Evolutionary conservation across 2,329 filamentous ascomycete genomes (phyloP), one percentile per base, ranked within the genome.

Genomic region (Calonectria hongkongensis): DNA sequence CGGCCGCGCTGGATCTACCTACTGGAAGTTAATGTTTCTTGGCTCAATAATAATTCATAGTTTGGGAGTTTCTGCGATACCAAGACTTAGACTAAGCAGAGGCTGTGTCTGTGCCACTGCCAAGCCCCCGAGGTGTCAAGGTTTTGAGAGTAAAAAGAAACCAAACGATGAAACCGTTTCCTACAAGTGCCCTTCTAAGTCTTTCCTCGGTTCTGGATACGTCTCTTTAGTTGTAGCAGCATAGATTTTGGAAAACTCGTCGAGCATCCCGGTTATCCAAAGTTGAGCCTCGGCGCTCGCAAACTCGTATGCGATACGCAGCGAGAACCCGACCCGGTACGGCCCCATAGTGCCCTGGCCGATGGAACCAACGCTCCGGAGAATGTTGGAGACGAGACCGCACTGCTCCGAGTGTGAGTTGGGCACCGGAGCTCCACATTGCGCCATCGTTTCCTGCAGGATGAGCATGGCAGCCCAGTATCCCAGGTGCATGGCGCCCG

Each of bases 401-500:
- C 73, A 68, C 68, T 83, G 83, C 36, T 60, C 75, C 33, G 78
- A 74, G 9, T 74, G 76, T 45, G 80, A 81, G 33, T 79, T 68
- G 7, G 60, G 51, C n/a, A 76, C 75, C 8, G 77, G 77, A 36
- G 78, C 74, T 16, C 75, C 76, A 68, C 84, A 85, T 66, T 82
- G 79, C 25, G 81, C 79, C 62, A 86, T 58, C 8, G 78, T 79
- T 71, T 84, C 84, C 66, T 87, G 82, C 41, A 87, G 74, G 63
- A 87, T 82, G n/a, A 86, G 76, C 77, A 84, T 77, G 45, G 81
- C 83, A 8, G 84, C 83, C 83, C 84, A 85, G 72, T 83, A 85
- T 25, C 79, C 80, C 73, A 85, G 76, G 51, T 82, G 79, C 65
- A 86, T 73, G 36, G 82, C 76, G 2, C 84, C 84, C 13, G 81